phyloP scores from a whole-genome alignment of 1,284 basidiomycete genomes.

The Spongiforma sp. region DNA sequence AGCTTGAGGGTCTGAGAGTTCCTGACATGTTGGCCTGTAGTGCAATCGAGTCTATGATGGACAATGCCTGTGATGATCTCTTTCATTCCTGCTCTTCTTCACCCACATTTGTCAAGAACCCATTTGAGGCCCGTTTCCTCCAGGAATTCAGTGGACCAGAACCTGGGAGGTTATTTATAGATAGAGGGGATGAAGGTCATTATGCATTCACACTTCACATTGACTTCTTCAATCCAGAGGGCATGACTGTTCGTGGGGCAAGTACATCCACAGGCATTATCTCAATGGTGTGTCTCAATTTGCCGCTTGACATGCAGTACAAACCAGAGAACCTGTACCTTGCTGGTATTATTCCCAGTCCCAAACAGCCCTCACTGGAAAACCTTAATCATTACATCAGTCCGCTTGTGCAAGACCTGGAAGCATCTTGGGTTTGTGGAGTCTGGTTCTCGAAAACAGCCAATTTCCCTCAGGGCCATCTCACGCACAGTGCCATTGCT shows the following conservation, averaged over 20 bases:
- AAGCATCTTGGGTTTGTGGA: conserved; percentile 3
- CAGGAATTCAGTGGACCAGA: conserved; percentile 6
- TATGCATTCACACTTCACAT: conserved; percentile 5
- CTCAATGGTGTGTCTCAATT: conserved; percentile 9
- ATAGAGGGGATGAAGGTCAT: neutral
- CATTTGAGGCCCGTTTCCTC: conserved; percentile 15
- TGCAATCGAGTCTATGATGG: conserved; percentile 4
- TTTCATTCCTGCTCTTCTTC: neutral
- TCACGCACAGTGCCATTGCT: neutral
- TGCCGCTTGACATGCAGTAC: neutral
- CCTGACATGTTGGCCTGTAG: too few species aligned
- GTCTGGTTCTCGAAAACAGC: conserved; percentile 8
- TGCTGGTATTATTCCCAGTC: conserved; percentile 1
- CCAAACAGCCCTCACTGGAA: conserved; percentile 7
- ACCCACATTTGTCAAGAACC: neutral
- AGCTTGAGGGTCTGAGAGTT: too few species aligned
- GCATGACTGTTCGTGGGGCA: neutral
- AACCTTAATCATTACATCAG: conserved; percentile 16
- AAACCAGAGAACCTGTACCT: conserved; percentile 14
- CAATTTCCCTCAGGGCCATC: neutral
- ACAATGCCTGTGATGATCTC: neutral
- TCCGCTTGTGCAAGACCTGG: conserved; percentile 9
- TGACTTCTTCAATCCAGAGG: conserved; percentile 9
- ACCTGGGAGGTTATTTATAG: neutral
- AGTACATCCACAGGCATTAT: neutral